These are phyloP conservation scores for Lippia alba DNA, from an alignment of 305 asterid genomes.

Conservation along the genomic window DNA sequence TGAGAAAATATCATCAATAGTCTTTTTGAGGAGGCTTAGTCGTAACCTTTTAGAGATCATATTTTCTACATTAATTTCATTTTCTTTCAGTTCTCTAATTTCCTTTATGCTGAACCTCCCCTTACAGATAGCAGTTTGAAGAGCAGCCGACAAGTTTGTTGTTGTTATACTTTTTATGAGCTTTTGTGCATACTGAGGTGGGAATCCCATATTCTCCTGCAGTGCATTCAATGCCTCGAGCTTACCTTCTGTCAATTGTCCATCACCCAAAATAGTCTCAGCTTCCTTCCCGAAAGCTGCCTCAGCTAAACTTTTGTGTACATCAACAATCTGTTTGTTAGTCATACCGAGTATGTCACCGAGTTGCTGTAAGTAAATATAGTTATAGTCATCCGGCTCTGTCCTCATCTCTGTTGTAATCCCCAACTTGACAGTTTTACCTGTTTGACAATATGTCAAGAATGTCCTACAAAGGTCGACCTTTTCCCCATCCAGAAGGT, in stretches of 20 bases:
- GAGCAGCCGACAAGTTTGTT: conserved; percentile 84
- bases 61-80: conserved; percentile 75
- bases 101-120: conserved; percentile 95
- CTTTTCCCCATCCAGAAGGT: conserved; percentile 86
- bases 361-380: conserved; percentile 70
- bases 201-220: conserved; percentile 87
- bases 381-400: conserved; percentile 88
- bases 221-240: conserved; percentile 77
- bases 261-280: conserved; percentile 93
- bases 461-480: conserved; percentile 89
- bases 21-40: conserved; percentile 79
- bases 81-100: conserved; percentile 81
- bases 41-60: conserved; percentile 83
- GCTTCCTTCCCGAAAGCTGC: conserved; percentile 91
- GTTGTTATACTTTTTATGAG: conserved; percentile 78
- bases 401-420: conserved; percentile 52
- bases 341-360: conserved; percentile 86
- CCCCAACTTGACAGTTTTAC: conserved; percentile 85
- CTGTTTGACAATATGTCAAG: conserved; percentile 80
- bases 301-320: conserved; percentile 88
- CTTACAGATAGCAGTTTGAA: conserved; percentile 84
- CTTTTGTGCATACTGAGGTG: conserved; percentile 80
- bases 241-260: conserved; percentile 78
- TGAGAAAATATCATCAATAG: conserved; percentile 73
- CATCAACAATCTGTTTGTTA: conserved; percentile 78